These are phyloP conservation scores for Gautieria morchelliformis DNA, from an alignment of 768 basidiomycete species.

Conservation along the genomic window DNA sequence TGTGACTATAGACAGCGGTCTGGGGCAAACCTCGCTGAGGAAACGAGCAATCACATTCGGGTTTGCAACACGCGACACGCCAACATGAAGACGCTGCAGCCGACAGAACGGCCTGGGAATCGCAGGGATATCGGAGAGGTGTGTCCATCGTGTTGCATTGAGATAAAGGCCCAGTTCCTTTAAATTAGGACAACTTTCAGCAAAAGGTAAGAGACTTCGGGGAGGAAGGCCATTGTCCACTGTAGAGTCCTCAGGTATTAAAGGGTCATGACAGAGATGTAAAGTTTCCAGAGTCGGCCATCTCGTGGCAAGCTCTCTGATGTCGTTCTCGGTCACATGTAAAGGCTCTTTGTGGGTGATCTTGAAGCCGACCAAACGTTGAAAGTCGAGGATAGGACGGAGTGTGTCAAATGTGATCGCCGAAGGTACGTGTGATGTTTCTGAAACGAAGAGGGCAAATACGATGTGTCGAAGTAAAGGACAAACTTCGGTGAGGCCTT, in stretches of 20 bases:
- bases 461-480: slow-evolving; percentile 36
- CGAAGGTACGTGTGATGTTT: slow-evolving; percentile 13
- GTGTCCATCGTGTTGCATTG: slow-evolving; percentile 19
- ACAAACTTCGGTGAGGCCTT: slow-evolving; percentile 37
- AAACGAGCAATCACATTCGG: slow-evolving; percentile 39
- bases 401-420: slow-evolving; percentile 28
- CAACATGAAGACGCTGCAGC: slow-evolving; percentile 32
- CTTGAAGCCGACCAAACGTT: slow-evolving; percentile 25
- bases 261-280: slow-evolving; percentile 18
- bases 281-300: slow-evolving; percentile 20
- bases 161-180: slow-evolving; percentile 28
- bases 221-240: slow-evolving; percentile 16
- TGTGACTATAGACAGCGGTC: slow-evolving; percentile 5
- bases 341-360: slow-evolving; percentile 18
- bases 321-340: slow-evolving; percentile 17
- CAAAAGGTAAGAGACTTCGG: slow-evolving; percentile 29
- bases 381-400: slow-evolving; percentile 25
- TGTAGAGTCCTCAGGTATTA: background rate
- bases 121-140: slow-evolving; percentile 13
- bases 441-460: slow-evolving; percentile 22
- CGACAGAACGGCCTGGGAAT: slow-evolving; percentile 13
- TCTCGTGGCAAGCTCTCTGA: slow-evolving; percentile 21
- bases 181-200: slow-evolving; percentile 29
- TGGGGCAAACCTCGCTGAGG: slow-evolving; percentile 41
- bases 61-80: slow-evolving; percentile 38